Conservation (phyloP, 768 basidiomycete species). For the Russula compacta region DNA sequence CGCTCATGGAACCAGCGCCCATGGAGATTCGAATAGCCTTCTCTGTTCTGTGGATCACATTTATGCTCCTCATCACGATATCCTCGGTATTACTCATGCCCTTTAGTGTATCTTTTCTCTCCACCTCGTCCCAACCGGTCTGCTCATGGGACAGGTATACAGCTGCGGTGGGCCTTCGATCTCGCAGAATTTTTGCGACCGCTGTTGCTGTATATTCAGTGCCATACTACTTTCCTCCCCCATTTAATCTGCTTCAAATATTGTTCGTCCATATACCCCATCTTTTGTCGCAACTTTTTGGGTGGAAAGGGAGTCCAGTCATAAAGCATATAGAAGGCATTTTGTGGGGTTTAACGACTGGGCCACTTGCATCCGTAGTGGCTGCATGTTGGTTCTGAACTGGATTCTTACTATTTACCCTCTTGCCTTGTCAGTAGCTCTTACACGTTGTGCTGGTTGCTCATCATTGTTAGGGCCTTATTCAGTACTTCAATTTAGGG, state of each 20-base stretch:
- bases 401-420: background rate
- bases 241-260: constrained; percentile 38
- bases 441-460: background rate
- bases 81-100: constrained; percentile 31
- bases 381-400: constrained; percentile 13
- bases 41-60: constrained; percentile 30
- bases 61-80: constrained; percentile 29
- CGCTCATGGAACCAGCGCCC: constrained; percentile 27
- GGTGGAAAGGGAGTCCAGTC: constrained; percentile 15
- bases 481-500: too few species aligned
- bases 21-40: constrained; percentile 40
- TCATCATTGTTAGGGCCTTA: background rate
- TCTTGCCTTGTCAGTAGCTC: background rate
- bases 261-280: constrained; percentile 19
- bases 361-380: constrained; percentile 29
- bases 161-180: constrained; percentile 32
- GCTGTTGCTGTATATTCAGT: constrained; percentile 29
- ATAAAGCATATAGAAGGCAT: constrained; percentile 24
- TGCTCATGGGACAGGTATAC: constrained; percentile 44
- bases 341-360: constrained; percentile 37
- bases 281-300: constrained; percentile 17
- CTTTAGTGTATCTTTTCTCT: constrained; percentile 22
- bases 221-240: constrained; percentile 40
- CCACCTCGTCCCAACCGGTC: constrained; percentile 1
- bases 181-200: constrained; percentile 34